A percentile compares a stretch with the other conserved stretches of the same genome.
Evolutionary conservation across 176 grass and related monocot species (phyloP).

Genomic region (Ensete ventricosum): DNA sequence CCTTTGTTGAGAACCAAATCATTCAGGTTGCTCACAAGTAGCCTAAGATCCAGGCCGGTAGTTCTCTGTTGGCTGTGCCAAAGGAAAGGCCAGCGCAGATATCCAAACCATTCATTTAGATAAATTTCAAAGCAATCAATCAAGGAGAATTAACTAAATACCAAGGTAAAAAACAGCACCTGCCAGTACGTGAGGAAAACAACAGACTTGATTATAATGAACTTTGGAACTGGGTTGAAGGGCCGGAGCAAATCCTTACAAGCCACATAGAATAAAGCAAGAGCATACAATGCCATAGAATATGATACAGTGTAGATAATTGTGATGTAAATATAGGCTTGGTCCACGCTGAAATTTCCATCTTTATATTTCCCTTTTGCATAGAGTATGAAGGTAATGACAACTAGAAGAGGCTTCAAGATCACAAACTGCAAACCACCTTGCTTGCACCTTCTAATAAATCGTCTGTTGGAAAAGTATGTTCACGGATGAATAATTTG

Average conservation of each 20-base stretch:
- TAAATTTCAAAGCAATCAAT: not conserved
- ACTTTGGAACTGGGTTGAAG: conserved; percentile 93
- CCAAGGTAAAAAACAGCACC: conserved; percentile 28
- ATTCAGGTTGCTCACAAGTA: not conserved
- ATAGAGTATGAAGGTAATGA: conserved; percentile 97
- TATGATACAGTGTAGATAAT: conserved; percentile 96
- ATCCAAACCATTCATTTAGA: not conserved
- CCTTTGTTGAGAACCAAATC: not conserved
- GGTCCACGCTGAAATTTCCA: conserved; percentile 89
- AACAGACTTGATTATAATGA: conserved; percentile 96
- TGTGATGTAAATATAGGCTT: conserved; percentile 93
- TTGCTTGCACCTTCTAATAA: conserved; percentile 98
- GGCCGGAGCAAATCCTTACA: conserved; percentile 85
- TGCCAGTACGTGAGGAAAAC: conserved; percentile 99
- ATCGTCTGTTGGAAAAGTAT: conserved; percentile 50
- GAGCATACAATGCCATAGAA: conserved; percentile 79
- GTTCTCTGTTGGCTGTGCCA: not conserved
- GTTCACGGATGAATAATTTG: not conserved
- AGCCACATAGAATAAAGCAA: conserved; percentile 83
- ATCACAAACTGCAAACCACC: conserved; percentile 98
- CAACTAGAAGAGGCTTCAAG: conserved; percentile 95
- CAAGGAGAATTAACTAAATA: not conserved
- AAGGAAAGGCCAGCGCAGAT: not conserved
- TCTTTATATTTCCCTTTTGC: conserved; percentile 92
- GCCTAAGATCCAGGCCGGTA: no score